Conservation (phyloP, 192 early-diverging fungal genomes). For the Backusella australiensis region DNA sequence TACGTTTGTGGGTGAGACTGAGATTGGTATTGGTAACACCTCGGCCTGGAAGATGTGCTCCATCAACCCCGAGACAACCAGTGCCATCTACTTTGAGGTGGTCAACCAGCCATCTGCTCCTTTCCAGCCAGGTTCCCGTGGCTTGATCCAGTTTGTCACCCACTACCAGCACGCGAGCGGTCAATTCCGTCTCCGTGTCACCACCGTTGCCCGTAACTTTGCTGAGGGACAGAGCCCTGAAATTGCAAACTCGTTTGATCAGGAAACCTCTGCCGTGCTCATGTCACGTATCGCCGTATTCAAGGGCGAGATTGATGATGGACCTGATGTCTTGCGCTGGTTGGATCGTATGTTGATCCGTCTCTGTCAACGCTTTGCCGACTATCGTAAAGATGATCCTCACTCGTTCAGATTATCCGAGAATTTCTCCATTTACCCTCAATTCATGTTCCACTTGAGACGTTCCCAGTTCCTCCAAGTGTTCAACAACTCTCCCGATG, state of each 20-base stretch:
- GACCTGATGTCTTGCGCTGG: slow-evolving; percentile 95
- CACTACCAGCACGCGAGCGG: slow-evolving; percentile 95
- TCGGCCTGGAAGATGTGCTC: slow-evolving; percentile 94
- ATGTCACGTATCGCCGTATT: slow-evolving; percentile 97
- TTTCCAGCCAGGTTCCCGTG: slow-evolving; percentile 78
- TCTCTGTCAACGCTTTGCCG: slow-evolving; percentile 97
- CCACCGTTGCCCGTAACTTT: slow-evolving; percentile 87
- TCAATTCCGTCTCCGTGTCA: slow-evolving; percentile 89
- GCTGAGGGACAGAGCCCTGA: slow-evolving; percentile 83
- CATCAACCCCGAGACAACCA: slow-evolving; percentile 82
- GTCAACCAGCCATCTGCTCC: slow-evolving; percentile 84
- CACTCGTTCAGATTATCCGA: slow-evolving; percentile 83
- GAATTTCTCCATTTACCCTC: slow-evolving; percentile 98
- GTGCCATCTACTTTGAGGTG: slow-evolving; percentile 95
- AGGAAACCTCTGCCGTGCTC: slow-evolving; percentile 95
- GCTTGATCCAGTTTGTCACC: slow-evolving; percentile 93
- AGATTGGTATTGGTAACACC: slow-evolving; percentile 96
- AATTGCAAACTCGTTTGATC: slow-evolving; percentile 92
- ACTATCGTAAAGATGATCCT: slow-evolving; percentile 95
- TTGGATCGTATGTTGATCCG: slow-evolving; percentile 98
- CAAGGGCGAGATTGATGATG: slow-evolving; percentile 98
- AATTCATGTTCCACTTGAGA: slow-evolving; percentile 99
- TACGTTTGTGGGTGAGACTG: slow-evolving; percentile 91
- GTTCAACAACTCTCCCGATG: slow-evolving; percentile 98
- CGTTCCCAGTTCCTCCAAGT: slow-evolving; percentile 97